Evolutionary conservation across 192 early-diverging fungal genomes (phyloP).

Genomic region (Spizellomyces punctatus): DNA sequence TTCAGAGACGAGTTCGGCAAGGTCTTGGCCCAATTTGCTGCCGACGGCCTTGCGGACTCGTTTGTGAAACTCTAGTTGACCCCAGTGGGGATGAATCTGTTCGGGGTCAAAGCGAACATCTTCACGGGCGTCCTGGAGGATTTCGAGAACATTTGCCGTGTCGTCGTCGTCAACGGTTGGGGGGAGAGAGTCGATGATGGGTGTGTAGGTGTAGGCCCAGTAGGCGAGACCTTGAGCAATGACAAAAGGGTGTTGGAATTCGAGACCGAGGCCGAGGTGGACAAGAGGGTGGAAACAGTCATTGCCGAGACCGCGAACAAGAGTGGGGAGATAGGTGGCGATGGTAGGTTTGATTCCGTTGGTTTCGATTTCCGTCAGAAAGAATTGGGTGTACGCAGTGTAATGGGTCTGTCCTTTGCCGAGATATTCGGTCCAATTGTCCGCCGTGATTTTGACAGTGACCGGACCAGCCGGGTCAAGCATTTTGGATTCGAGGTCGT

Average conservation of each 20-base stretch:
- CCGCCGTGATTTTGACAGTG: conserved; percentile 6
- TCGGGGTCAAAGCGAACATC: conserved; percentile 12
- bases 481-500: conserved; percentile 20
- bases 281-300: conserved; percentile 24
- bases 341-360: conserved; percentile 16
- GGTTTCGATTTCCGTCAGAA: conserved; percentile 10
- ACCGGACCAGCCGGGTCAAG: conserved; percentile 11
- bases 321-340: conserved; percentile 5
- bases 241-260: conserved; percentile 14
- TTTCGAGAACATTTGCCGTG: conserved; percentile 11
- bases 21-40: background rate
- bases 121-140: conserved; percentile 25
- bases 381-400: conserved; percentile 8
- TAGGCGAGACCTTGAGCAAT: conserved; percentile 22
- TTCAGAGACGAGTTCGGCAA: conserved; percentile 10
- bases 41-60: conserved; percentile 10
- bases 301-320: conserved; percentile 13
- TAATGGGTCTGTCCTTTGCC: conserved; percentile 19
- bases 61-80: conserved; percentile 15
- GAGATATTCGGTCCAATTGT: conserved; percentile 23
- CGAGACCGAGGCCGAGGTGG: conserved; percentile 23
- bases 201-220: conserved; percentile 20
- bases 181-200: conserved; percentile 16
- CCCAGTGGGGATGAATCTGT: background rate
- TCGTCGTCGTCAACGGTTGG: conserved; percentile 11